These are phyloP conservation scores for Trametes hirsuta DNA, from an alignment of 1,284 basidiomycete species.

Conservation along the genomic window DNA sequence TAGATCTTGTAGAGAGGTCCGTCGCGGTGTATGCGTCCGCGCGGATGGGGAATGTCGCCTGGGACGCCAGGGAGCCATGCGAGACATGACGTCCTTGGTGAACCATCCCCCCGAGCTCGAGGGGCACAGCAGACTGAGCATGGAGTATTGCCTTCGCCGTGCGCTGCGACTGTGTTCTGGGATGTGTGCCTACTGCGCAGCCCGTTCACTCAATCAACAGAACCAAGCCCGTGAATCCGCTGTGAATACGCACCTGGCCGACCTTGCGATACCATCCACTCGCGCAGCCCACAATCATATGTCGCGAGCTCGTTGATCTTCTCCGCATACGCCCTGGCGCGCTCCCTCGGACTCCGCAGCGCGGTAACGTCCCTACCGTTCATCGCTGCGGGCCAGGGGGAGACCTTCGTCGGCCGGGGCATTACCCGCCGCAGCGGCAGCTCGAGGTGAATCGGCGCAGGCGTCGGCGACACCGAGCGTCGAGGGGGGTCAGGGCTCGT, in stretches of 20 bases:
- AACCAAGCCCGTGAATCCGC: not conserved
- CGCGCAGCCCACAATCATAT: slow-evolving; percentile 78
- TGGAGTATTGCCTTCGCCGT: slow-evolving; percentile 17
- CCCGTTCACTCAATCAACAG: not conserved
- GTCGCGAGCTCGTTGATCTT: slow-evolving; percentile 84
- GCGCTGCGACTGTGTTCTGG: slow-evolving; percentile 18
- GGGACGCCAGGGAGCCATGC: slow-evolving; percentile 69
- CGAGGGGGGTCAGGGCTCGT: slow-evolving; percentile 23
- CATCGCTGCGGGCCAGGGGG: slow-evolving; percentile 74
- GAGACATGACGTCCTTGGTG: slow-evolving; percentile 67
- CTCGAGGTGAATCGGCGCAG: slow-evolving; percentile 30
- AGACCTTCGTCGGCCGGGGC: slow-evolving; percentile 13
- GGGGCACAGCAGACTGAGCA: slow-evolving; percentile 17
- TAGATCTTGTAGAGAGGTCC: slow-evolving; percentile 58
- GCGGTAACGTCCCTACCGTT: slow-evolving; percentile 68
- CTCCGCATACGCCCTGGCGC: slow-evolving; percentile 76
- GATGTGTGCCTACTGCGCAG: slow-evolving; percentile 6
- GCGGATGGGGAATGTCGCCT: slow-evolving; percentile 77
- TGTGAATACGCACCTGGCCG: slow-evolving; percentile 51
- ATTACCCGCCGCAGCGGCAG: slow-evolving; percentile 5
- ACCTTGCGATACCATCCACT: slow-evolving; percentile 70
- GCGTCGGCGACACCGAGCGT: slow-evolving; percentile 46
- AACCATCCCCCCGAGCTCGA: slow-evolving; percentile 22
- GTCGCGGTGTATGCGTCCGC: slow-evolving; percentile 77
- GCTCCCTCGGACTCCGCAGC: slow-evolving; percentile 67